Base-by-base conservation (phyloP, 345 rosid genomes). In the Iberis pinnata region DNA sequence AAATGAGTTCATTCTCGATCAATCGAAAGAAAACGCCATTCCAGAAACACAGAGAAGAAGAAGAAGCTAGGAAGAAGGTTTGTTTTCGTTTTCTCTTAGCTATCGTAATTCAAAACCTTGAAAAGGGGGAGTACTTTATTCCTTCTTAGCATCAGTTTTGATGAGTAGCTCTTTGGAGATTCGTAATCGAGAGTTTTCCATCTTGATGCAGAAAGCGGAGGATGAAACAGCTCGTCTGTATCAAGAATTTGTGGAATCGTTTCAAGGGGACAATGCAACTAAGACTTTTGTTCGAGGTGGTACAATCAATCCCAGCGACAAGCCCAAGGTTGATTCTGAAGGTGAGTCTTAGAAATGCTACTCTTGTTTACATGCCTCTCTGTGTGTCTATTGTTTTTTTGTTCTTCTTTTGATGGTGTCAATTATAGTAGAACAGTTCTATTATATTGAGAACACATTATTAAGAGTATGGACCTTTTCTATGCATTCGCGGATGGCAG, bases 401-500 rank as follows among this genome's bases (percentile, higher is more conserved):
- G 40, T 63, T 45, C 42, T 67, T 65, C 24, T 68, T 76, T 77
- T 67, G 49, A 56, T 50, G 54, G 70, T 73, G 38, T 78, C 73
- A 77, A 79, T n/a, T 2, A 78, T 77, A 76, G 71, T 88, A 72
- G 64, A 68, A 38, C 63, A 50, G 64, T 49, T 68, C 43, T 68
- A 18, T 76, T 72, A 71, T 82, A 70, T 49, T 31, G 76, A 74
- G 58, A 61, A 75, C 75, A 77, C 74, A 76, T 85, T 88, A 88
- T 78, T 93, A 93, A 78, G 77, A 77, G 74, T 75, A 83, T 81
- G 97, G 95, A 63, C 76, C 84, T 78, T 92, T 82, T 80, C 75
- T 78, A 88, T 88, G 82, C 95, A 71, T 92, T 83, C 90, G 60
- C 92, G 96, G 88, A 82, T 89, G 95, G 89, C 96, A 90, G 98